Base-by-base conservation (phyloP, 2,329 filamentous ascomycete species). In the Talaromyces sp. region DNA sequence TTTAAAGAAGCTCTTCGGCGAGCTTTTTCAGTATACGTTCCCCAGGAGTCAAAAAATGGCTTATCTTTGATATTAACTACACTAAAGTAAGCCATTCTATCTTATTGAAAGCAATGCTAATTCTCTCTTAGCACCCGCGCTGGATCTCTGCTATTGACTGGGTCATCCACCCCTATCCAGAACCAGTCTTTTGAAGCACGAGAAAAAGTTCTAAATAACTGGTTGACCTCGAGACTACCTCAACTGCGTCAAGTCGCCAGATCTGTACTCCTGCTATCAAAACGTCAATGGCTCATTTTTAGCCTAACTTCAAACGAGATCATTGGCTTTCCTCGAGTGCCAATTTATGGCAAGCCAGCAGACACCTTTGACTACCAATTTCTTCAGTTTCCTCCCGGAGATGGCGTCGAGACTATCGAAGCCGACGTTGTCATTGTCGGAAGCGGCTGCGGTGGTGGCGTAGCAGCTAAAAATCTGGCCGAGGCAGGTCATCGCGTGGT, bases 341-440 rank as follows among this genome's bases (percentile, higher is more conserved):
- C 86, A 0, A 73, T 83, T 27, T 81, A 86, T 69, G 83, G 84
- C 48, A 79, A 79, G 24, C 81, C 80, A 0, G 79, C 78, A 3
- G 81, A 83, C 64, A 82, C 82, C 2, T 86, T 81, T 68, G 78
- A 82, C 4, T 88, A 84, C 70, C 76, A 81, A 10, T 88, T 89
- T 68, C 72, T 88, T 16, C 84, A 88, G 65, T 77, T 87, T 22
- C 83, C 85, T 1, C 80, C 85, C 0, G 80, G 82, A 0, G 73
- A 80, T 8, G 73, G 81, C 4, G 81, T 86, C 0, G 86, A 88
- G 67, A 82, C 83, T 3, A 79, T 96, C 45, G 87, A 92, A 62
- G 89, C 90, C 0, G 94, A 97, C 75, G 87, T 96, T 0, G 87
- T 96, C 47, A 88, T 97, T 65, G 84, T 97, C 22, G 93, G 93